phyloP scores from a whole-genome alignment of 2,329 filamentous ascomycete genomes.

The Triangularia verruculosa region DNA sequence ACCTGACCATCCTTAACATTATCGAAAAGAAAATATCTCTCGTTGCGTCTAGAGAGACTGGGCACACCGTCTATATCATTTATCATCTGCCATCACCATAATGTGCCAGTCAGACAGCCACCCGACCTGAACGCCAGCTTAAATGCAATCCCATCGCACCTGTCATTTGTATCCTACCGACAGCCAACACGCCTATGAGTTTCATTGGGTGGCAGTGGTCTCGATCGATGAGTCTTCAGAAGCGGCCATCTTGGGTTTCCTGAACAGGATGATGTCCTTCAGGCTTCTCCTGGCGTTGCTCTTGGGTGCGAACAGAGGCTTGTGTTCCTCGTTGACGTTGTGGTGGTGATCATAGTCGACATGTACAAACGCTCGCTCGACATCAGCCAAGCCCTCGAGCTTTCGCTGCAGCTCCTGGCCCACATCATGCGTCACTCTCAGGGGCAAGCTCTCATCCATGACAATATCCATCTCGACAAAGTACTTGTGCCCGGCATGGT shows the following conservation, averaged over 20 bases:
- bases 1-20: background rate
- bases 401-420: conserved; percentile 59
- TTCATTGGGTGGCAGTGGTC: background rate
- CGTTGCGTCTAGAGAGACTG: background rate
- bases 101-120: background rate
- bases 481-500: conserved; percentile 59
- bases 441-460: conserved; percentile 52
- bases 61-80: background rate
- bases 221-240: background rate
- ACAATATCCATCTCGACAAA: conserved; percentile 63
- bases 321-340: conserved; percentile 41
- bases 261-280: conserved; percentile 36
- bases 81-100: background rate
- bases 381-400: conserved; percentile 48
- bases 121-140: background rate
- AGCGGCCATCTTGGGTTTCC: conserved; percentile 26
- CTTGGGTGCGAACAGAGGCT: conserved; percentile 40
- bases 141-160: conserved; percentile 4
- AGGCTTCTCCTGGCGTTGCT: conserved; percentile 30
- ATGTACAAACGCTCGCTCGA: conserved; percentile 46
- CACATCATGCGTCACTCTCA: conserved; percentile 58
- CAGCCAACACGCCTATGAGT: background rate
- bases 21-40: background rate
- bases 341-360: conserved; percentile 45
- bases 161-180: background rate